Percentiles rank a stretch among this genome's conserved stretches.
Conservation (phyloP, 306 rosid genomes). For the Rubus parviflorus region DNA sequence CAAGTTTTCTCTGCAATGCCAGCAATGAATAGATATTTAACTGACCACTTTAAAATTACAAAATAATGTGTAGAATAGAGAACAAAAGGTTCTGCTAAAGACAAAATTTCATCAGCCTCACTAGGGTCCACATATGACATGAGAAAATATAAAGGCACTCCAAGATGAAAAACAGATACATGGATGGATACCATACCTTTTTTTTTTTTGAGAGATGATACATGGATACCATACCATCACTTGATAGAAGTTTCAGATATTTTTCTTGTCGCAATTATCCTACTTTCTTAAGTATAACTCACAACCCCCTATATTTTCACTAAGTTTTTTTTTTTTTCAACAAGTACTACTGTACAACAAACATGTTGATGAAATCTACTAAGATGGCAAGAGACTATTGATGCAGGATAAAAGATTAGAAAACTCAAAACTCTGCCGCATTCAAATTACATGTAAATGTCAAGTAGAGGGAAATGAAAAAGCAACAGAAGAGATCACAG, state of each 20-base stretch:
- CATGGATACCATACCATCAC: background rate
- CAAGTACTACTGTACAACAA: background rate
- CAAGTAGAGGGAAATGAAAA: background rate
- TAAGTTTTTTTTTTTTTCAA: background rate
- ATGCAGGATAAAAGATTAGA: background rate
- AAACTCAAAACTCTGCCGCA: background rate
- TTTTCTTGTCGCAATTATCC: background rate
- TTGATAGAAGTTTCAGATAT: background rate
- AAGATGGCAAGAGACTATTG: background rate
- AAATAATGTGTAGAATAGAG: background rate
- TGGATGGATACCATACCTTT: background rate
- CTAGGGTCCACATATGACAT: background rate
- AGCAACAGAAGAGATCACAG: background rate
- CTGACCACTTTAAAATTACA: background rate
- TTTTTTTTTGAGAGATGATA: too few relatives aligned
- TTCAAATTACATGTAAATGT: background rate
- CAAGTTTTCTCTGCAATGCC: conserved; percentile 66
- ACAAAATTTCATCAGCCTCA: background rate
- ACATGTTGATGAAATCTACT: background rate
- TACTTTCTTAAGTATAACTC: background rate
- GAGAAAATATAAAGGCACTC: background rate
- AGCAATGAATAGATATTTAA: conserved; percentile 14
- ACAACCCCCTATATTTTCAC: background rate
- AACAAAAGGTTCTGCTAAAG: background rate
- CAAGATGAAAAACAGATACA: background rate